Percentiles rank a stretch among this genome's conserved stretches.
These are phyloP conservation scores for Leishmania mexicana DNA, from an alignment of 208 protist genomes.

Conservation along the genomic window DNA sequence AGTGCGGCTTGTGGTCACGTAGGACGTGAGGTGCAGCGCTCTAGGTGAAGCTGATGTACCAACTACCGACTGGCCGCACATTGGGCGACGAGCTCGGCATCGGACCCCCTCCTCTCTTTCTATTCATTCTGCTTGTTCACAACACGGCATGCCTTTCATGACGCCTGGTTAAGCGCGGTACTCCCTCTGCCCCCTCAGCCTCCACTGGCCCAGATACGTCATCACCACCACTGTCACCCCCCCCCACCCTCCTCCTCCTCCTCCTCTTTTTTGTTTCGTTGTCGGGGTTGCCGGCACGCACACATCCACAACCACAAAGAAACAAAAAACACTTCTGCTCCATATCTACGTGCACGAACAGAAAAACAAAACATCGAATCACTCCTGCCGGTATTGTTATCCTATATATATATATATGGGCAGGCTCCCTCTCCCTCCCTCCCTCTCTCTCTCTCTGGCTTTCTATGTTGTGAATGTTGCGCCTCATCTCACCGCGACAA, in stretches of 20 bases:
- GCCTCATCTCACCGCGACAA: not conserved
- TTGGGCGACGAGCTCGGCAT: not conserved
- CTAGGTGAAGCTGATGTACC: not conserved
- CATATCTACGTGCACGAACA: no score
- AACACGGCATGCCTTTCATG: not conserved
- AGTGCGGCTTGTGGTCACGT: not conserved
- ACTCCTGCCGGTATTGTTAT: not conserved
- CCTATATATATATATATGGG: not conserved
- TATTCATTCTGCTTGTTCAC: not conserved
- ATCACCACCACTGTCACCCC: not conserved
- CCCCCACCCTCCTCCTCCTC: not conserved
- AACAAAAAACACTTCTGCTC: not conserved
- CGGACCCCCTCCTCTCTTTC: not conserved
- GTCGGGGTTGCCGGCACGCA: not conserved
- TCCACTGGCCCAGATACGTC: not conserved
- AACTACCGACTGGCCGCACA: not conserved
- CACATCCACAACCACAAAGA: not conserved
- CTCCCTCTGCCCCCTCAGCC: not conserved
- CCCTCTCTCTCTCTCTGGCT: not conserved
- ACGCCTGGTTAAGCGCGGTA: not conserved
- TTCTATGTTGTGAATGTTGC: slow-evolving; percentile 2
- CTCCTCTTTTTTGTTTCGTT: not conserved
- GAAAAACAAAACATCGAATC: not conserved
- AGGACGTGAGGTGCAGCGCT: not conserved
- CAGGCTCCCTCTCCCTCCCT: not conserved